Percentiles rank a stretch among this genome's conserved stretches.
Evolutionary conservation across 768 basidiomycete genomes (phyloP).

Genomic region (Hebeloma cylindrosporum): DNA sequence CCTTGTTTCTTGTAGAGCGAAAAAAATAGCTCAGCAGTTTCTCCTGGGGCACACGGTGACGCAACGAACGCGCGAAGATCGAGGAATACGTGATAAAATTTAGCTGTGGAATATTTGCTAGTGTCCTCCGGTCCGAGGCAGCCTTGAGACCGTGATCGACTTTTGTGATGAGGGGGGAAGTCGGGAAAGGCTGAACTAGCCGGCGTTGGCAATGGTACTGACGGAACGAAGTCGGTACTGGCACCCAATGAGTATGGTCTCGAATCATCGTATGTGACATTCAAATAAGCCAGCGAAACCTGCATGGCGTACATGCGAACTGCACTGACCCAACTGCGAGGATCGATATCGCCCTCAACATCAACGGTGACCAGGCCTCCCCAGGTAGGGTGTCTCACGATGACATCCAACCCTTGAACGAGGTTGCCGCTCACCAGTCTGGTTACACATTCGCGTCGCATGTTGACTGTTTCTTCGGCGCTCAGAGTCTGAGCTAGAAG

Average conservation of each 20-base stretch:
- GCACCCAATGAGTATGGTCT: constrained; percentile 42
- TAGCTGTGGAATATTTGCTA: constrained; percentile 47
- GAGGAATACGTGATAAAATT: constrained; percentile 88
- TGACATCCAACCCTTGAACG: constrained; percentile 89
- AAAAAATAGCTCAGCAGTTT: constrained; percentile 92
- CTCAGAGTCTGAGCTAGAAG: constrained; percentile 85
- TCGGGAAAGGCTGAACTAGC: constrained; percentile 77
- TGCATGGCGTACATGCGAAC: constrained; percentile 93
- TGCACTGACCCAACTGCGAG: constrained; percentile 84
- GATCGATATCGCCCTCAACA: constrained; percentile 78
- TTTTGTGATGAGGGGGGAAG: constrained; percentile 36
- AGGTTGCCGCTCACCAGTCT: constrained; percentile 88
- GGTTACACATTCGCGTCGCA: constrained; percentile 85
- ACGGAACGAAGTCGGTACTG: constrained; percentile 46
- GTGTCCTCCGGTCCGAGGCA: constrained; percentile 29
- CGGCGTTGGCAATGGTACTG: constrained; percentile 54
- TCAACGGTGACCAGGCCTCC: constrained; percentile 91
- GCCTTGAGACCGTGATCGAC: constrained; percentile 40
- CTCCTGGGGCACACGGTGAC: constrained; percentile 84
- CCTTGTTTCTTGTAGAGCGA: constrained; percentile 87
- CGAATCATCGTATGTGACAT: constrained; percentile 46
- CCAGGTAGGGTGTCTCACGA: constrained; percentile 93
- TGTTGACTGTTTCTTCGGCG: constrained; percentile 77
- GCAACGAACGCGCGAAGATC: constrained; percentile 93
- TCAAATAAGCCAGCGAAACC: constrained; percentile 74